Evolutionary conservation across 2,329 filamentous ascomycete species (phyloP).

Genomic region (Cordyceps tenuipes): DNA sequence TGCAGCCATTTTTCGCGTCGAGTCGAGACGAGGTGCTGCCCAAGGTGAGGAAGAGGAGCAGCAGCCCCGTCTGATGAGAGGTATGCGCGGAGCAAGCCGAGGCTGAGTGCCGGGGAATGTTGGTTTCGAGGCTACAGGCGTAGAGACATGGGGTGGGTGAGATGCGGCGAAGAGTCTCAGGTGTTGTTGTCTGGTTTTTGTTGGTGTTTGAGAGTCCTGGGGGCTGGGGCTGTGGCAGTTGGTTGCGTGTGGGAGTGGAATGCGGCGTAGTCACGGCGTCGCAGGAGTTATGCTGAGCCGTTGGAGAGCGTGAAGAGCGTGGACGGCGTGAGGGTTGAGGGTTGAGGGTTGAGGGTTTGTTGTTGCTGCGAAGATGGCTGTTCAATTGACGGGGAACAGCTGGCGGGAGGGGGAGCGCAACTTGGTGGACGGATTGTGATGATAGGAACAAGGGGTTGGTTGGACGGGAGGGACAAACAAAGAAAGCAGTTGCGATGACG

Average conservation of each 20-base stretch:
- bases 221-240: not conserved
- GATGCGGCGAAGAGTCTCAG: not conserved
- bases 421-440: not conserved
- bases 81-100: not conserved
- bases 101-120: not conserved
- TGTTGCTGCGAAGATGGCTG: not conserved
- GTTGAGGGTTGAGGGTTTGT: not conserved
- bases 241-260: not conserved
- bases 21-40: constrained; percentile 8
- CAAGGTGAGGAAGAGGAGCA: not conserved
- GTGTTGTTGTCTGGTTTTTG: not conserved
- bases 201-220: not conserved
- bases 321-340: not conserved
- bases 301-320: not conserved
- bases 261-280: not conserved
- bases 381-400: not conserved
- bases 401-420: not conserved
- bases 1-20: constrained; percentile 6
- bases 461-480: too few relatives aligned
- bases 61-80: constrained; percentile 7
- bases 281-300: not conserved
- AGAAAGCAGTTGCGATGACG: too few relatives aligned
- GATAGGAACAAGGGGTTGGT: too few relatives aligned
- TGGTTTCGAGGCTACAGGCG: not conserved
- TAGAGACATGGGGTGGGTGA: not conserved